phyloP scores from a whole-genome alignment of 2,329 filamentous ascomycete species.

The Sporothrix brunneoviolacea region DNA sequence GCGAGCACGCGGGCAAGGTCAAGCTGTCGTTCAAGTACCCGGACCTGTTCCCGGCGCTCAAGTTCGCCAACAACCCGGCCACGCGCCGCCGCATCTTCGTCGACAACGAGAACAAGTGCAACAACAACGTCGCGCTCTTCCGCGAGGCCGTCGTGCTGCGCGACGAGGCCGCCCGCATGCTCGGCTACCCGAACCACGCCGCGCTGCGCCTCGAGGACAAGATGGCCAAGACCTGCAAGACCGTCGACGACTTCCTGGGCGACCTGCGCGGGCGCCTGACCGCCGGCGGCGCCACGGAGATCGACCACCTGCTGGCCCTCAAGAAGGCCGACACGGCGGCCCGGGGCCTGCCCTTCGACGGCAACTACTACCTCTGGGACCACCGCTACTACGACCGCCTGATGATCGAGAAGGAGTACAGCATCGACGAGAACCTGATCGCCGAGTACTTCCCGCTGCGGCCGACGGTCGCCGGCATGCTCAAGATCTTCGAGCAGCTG shows the following conservation, averaged over 20 bases:
- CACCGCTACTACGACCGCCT: slow-evolving; percentile 72
- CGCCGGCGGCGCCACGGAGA: slow-evolving; percentile 65
- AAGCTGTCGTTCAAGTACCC: slow-evolving; percentile 79
- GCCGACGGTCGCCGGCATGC: slow-evolving; percentile 68
- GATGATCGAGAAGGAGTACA: slow-evolving; percentile 74
- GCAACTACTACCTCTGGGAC: slow-evolving; percentile 77
- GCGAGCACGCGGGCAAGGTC: slow-evolving; percentile 63
- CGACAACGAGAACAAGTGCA: slow-evolving; percentile 75
- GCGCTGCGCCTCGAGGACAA: slow-evolving; percentile 72
- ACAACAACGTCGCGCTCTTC: slow-evolving; percentile 66
- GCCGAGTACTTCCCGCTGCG: slow-evolving; percentile 78
- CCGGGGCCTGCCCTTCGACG: slow-evolving; percentile 53
- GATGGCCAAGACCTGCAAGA: slow-evolving; percentile 73
- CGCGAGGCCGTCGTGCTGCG: slow-evolving; percentile 67
- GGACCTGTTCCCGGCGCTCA: slow-evolving; percentile 69
- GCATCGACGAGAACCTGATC: slow-evolving; percentile 71
- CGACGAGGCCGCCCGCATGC: slow-evolving; percentile 68
- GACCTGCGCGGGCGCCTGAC: slow-evolving; percentile 62
- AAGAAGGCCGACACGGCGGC: slow-evolving; percentile 64
- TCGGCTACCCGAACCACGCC: slow-evolving; percentile 73
- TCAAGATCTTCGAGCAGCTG: slow-evolving; percentile 75
- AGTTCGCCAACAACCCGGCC: slow-evolving; percentile 66
- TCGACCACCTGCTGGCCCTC: slow-evolving; percentile 60
- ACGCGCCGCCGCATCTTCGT: slow-evolving; percentile 64
- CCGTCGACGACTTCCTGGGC: slow-evolving; percentile 64